Percentiles rank a stretch among this genome's conserved stretches.
These are phyloP conservation scores for Phytophthora citricola DNA, from an alignment of 352 stramenopile species.

Conservation along the genomic window DNA sequence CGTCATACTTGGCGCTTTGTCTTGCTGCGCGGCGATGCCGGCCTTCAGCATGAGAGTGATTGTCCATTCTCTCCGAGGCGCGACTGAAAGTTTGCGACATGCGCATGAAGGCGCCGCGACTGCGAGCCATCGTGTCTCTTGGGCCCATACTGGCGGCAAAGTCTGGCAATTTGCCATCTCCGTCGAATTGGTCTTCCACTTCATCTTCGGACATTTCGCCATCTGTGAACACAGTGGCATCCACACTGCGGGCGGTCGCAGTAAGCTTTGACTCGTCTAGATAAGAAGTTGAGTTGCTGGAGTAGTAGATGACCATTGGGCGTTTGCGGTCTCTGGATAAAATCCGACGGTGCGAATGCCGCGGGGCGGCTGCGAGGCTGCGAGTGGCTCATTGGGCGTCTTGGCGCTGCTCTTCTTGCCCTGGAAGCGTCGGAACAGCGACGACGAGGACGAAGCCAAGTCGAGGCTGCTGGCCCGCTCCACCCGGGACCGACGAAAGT, in stretches of 20 bases:
- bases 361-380: slow-evolving; percentile 31
- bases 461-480: slow-evolving; percentile 35
- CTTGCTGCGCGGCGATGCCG: slow-evolving; percentile 22
- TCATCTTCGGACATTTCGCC: slow-evolving; percentile 42
- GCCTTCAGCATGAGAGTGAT: background rate
- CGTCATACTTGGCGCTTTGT: slow-evolving; percentile 74
- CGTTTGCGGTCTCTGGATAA: slow-evolving; percentile 37
- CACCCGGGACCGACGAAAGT: slow-evolving; percentile 26
- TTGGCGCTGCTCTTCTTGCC: slow-evolving; percentile 25
- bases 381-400: slow-evolving; percentile 20
- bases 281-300: slow-evolving; percentile 1
- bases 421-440: slow-evolving; percentile 36
- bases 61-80: slow-evolving; percentile 39
- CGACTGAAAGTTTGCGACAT: slow-evolving; percentile 41
- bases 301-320: slow-evolving; percentile 49
- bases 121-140: slow-evolving; percentile 20
- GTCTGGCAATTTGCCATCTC: slow-evolving; percentile 21
- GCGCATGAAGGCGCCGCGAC: slow-evolving; percentile 22
- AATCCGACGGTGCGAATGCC: slow-evolving; percentile 26
- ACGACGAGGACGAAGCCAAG: slow-evolving; percentile 22
- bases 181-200: slow-evolving; percentile 32
- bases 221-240: slow-evolving; percentile 31
- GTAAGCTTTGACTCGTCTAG: slow-evolving; percentile 9
- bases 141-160: slow-evolving; percentile 40
- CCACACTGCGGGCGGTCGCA: slow-evolving; percentile 8